phyloP scores from a whole-genome alignment of 2,329 filamentous ascomycete genomes.

The Alternaria gansuensis region DNA sequence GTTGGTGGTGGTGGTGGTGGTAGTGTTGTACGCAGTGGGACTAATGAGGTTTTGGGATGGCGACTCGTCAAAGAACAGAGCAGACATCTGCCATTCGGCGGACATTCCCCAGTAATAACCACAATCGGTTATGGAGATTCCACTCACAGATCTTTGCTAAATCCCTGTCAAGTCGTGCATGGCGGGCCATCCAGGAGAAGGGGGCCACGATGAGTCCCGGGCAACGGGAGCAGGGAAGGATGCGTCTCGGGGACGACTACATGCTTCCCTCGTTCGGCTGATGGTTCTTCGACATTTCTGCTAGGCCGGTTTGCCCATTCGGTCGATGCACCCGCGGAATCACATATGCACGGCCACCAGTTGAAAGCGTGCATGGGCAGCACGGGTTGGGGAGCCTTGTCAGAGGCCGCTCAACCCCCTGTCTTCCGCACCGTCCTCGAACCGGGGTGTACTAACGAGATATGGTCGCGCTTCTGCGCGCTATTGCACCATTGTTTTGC shows the following conservation, averaged over 20 bases:
- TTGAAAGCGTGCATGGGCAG: constrained; percentile 40
- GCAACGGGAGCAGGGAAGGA: constrained; percentile 49
- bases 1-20: constrained; percentile 17
- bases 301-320: constrained; percentile 42
- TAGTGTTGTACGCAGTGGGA: constrained; percentile 36
- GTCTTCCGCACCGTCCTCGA: constrained; percentile 42
- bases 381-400: constrained; percentile 40
- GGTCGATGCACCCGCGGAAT: constrained; percentile 49
- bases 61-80: constrained; percentile 44
- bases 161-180: constrained; percentile 50
- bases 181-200: constrained; percentile 52
- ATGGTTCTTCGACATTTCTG: constrained; percentile 51
- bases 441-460: constrained; percentile 34
- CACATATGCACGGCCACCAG: constrained; percentile 43
- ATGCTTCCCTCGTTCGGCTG: constrained; percentile 54
- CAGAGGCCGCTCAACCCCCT: constrained; percentile 36
- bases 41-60: constrained; percentile 44
- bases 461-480: constrained; percentile 31
- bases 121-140: constrained; percentile 48
- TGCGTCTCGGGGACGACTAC: constrained; percentile 45
- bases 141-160: constrained; percentile 47
- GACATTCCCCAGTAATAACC: constrained; percentile 53
- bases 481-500: constrained; percentile 42
- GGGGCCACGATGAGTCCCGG: constrained; percentile 49
- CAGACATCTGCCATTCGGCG: constrained; percentile 44